Base-by-base conservation (phyloP, 208 protist species). In the Trichomonas tenax region DNA sequence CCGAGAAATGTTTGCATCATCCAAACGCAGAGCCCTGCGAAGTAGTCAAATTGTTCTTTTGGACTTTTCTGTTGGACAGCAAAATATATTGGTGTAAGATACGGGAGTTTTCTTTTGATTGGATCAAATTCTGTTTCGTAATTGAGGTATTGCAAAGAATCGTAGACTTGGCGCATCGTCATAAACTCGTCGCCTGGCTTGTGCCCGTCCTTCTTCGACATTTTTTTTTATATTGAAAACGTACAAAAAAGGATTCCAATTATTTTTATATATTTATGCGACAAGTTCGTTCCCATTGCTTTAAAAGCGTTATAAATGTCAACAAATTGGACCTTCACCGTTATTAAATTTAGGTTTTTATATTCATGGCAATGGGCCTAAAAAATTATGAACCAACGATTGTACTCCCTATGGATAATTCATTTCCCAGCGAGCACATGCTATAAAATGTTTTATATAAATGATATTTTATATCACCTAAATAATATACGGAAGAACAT, bases 21-120 rank as follows among this genome's bases (percentile, higher is more conserved):
- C 82, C 82, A 89, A 46, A 89, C 36, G 31, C 82, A 89, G 17
- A 89, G 40, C 21, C n/a, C 34, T 10, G 82, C 82, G 41, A 89
- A 89, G 40, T 89, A 89, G 41, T 89, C 82, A 89, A 89, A 89
- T 48, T 89, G 82, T 46, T 89, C 82, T 89, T 89, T 89, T 45
- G 82, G 17, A 44, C n/a, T 44, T 89, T 89, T n/a, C 34, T 40
- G n/a, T n/a, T n/a, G 82, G 36, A 89, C 36, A 44, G 82, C 82
- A 46, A 89, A 89, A 89, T 89, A 89, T 23, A 89, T 46, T 48
- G 82, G 34, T n/a, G 82, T 89, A 34, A 89, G 23, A 46, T 89
- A 89, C 9, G 82, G 82, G 17, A 89, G 36, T 31, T 89, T n/a
- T 44, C 82, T n/a, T 46, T 89, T 89, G 23, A 89, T 40, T 21